Base-by-base conservation (phyloP, 805 yeast genomes). In the Diddensiella transvaalensis region DNA sequence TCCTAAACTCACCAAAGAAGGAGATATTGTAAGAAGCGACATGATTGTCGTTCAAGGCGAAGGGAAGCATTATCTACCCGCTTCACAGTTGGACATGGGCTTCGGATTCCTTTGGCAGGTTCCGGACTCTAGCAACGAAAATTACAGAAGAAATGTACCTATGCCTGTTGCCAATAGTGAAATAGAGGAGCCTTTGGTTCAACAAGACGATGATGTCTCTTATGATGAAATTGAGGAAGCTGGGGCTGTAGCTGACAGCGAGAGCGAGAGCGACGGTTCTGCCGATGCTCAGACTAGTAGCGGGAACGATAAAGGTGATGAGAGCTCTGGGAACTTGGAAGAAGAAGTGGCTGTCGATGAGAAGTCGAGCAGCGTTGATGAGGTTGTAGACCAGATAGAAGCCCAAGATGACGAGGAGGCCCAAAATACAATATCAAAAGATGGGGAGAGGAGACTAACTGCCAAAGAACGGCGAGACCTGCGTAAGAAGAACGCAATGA, bases 71-170 rank as follows among this genome's bases (percentile, higher is more conserved):
- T 77, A 70, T 54, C 69, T 90, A 55, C 82, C 71, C 2, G 87
- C 96, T 3, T 75, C 83, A n/a, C 95, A 83, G 56, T 64, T 90
- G 59, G 88, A 82, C 1, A 85, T 93, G 93, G 99, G 99, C 0
- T 73, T 90, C 57, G 96, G 86, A 0, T 75, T 93, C 46, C 60
- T 87, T 49, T 87, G 95, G 85, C 69, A 82, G 49, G 72, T 80
- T 1, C 84, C 84, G 43, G 73, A 75, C 2, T 71, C 80, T 2
- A 3, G 17, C 5, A 13, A 19, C 8, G 26, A 35, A 47, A 13
- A 24, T 10, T 13, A 19, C 13, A 42, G 40, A 22, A 10, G 44
- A 11, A 19, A 39, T 18, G 39, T 13, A 4, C 22, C 26, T 13
- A n/a, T 24, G n/a, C 30, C 42, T 3, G 63, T 55, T 10, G 61